phyloP scores from a whole-genome alignment of 2,329 filamentous ascomycete species.

The Fusarium udum region DNA sequence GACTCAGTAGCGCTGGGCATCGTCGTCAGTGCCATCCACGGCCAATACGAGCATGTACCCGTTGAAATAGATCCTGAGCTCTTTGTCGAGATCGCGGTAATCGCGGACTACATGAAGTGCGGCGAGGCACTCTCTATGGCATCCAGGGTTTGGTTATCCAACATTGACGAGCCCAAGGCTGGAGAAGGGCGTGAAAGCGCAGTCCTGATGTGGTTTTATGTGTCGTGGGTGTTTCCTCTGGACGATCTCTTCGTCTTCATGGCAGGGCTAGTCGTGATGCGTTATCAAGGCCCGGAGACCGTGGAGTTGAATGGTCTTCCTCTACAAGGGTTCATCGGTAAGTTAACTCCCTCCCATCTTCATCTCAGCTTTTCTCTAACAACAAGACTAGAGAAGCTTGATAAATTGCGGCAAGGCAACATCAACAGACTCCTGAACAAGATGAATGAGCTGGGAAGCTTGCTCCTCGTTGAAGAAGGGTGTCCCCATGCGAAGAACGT shows the following conservation, averaged over 20 bases:
- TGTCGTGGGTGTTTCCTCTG: not conserved
- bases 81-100: not conserved
- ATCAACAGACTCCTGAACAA: not conserved
- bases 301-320: not conserved
- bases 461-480: not conserved
- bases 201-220: not conserved
- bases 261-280: not conserved
- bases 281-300: not conserved
- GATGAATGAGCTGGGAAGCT: not conserved
- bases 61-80: not conserved
- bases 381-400: not conserved
- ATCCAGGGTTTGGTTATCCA: not conserved
- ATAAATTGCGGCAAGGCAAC: not conserved
- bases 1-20: not conserved
- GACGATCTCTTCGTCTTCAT: rapidly evolving
- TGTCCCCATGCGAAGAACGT: not conserved
- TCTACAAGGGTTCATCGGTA: not conserved
- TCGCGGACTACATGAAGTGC: not conserved
- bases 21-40: not conserved
- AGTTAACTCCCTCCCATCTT: not conserved
- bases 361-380: not conserved
- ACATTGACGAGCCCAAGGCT: not conserved
- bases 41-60: rapidly evolving
- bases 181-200: not conserved
- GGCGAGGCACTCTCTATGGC: rapidly evolving